Base-by-base conservation (phyloP, 1,284 basidiomycete genomes). In the Fomitopsis pinicola region DNA sequence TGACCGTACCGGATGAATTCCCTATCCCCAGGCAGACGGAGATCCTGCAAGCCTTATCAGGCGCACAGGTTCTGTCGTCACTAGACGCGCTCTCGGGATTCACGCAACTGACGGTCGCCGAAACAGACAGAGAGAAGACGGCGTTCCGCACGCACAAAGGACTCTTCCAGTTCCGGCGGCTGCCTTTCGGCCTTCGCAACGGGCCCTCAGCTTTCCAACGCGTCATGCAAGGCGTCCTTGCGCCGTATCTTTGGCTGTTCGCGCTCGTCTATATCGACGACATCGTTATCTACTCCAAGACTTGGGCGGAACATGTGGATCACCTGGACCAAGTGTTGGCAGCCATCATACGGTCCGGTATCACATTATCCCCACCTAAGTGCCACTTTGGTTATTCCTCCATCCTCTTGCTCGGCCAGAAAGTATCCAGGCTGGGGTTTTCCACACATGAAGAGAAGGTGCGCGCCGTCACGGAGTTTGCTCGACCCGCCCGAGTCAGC, bases 61-160 rank as follows among this genome's bases (percentile, higher is more conserved):
- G 77, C 8, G 62, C 72, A 6, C 69, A 75, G 60, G 72, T 68
- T 12, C 64, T 79, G 1, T 70, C 75, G 1, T 69, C 75, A 0
- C 62, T 79, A 6, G 77, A 80, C 63, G 76, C 76, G 0, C 62
- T 77, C 5, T 67, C 77, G 0, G 76, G 78, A 12, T 80, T 80
- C 59, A 77, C 72, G 9, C 79, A 80, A 58, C 55, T 80, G 0
- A 65, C 65, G 8, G 71, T 80, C 19, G 62, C 54, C 1, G 59
- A 66, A 0, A 64, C 72, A 5, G 74, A 73, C 33, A 63, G 63
- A 15, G 68, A 74, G 55, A 77, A 77, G 60, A 74, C 76, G 0
- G 77, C 77, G 0, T 80, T 76, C 72, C 59, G 74, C 19, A 74
- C 74, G 0, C 78, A 79, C 63, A 59, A 64, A 42, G 79, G n/a